Base-by-base conservation (phyloP, 768 basidiomycete species). In the Phlebiopsis flavidoalba region DNA sequence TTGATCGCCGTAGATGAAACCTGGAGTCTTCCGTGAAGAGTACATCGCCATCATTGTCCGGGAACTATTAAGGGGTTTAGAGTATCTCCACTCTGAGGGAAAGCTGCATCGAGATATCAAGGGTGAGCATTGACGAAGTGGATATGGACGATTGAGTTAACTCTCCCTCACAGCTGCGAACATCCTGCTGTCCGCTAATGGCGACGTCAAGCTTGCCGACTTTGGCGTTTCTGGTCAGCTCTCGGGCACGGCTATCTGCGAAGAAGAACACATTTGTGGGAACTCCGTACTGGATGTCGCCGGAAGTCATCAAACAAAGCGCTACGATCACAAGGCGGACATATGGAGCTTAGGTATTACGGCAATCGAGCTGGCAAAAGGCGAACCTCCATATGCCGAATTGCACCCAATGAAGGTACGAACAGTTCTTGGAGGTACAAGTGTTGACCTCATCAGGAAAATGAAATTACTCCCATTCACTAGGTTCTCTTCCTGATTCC, bases 51-150 rank as follows among this genome's bases (percentile, higher is more conserved):
- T 98, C 71, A 91, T 99, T 66, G 85, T 93, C 50, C 85, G 92
- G 52, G 97, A 99, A 74, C 81, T 99, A 11, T 80, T 98, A 43
- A 85, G 84, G 47, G 97, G 97, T 43, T 79, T 99, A 51, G 95
- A 98, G 57, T 99, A 99, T 73, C 83, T 99, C 53, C 97, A 99
- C 69, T 84, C 83, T 10, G 95, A 98, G 73, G 94, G 95, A 19
- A 99, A 98, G 73, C 83, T 99, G 56, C 97, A 99, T 71, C 86
- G 97, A n/a, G 97, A 99, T 74, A 98, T 99, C 71, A 99, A 99
- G 82, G 95, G 95, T 92, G 62, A 47, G 24, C 21, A 36, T 17
- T 52, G 14, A 48, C 19, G 15, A 51, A 12, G 19, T 40, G 12
- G 15, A 24, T 57, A 8, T 17, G 45, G 8, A 22, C 36, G 45